Base-by-base conservation (phyloP, 2,329 filamentous ascomycete species). In the Tolypocladium guangdongense region DNA sequence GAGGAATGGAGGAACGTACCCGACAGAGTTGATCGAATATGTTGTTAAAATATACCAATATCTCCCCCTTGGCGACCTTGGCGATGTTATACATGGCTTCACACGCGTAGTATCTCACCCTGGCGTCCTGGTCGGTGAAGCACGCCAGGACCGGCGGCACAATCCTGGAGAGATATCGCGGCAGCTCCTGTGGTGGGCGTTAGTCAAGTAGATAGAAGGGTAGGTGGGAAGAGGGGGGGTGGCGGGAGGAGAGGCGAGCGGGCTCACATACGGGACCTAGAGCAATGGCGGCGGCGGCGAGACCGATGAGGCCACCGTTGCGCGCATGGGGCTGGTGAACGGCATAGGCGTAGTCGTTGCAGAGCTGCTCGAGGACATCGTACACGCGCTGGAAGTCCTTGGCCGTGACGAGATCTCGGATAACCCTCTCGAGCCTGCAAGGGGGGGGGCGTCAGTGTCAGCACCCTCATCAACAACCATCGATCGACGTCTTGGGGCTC, bases 41-140 rank as follows among this genome's bases (percentile, higher is more conserved):
- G 64, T 95, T 88, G 71, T 99, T 99, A 72, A 99, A 99, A 75
- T 96, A 99, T 41, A 95, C 82, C 59, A 99, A 72, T 22, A 99
- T 93, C 71, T 99, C 93, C 38, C 95, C 93, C 72, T 99, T 99
- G 56, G 92, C 93, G 49, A 99, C 93, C 73, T 99, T 99, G 65
- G 93, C 91, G 66, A 99, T 99, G 71, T 99, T 99, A 74, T 99
- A 99, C 93, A 99, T 99, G 70, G 91, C 95, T 75, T 99, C 93
- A 72, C 93, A 99, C 27, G 93, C 93, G 72, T 99, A 99, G 70
- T 99, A 99, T 59, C 93, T 83, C 35, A 97, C 93, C 55, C 93
- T 83, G 32, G 93, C 91, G 86, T 99, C 93, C 74, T 97, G 93
- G 62, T 99, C 95, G 54, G 88, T 89, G 71, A 99, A 99, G 75